These are phyloP conservation scores for Coemansia sp. DNA, from an alignment of 192 early-diverging fungal species.

Conservation along the genomic window DNA sequence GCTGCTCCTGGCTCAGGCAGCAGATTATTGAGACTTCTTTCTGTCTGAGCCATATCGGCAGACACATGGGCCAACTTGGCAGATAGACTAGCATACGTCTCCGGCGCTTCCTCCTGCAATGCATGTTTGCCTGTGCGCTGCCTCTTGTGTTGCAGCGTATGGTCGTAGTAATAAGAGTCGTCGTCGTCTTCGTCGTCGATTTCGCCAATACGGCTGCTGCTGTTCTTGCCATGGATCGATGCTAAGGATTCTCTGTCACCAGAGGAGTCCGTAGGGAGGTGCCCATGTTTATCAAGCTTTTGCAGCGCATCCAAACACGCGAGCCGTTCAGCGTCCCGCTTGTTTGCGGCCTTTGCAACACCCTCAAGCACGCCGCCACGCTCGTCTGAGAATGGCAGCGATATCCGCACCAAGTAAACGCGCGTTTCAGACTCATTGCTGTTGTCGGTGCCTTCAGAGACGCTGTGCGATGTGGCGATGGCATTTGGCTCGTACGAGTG, in stretches of 20 bases:
- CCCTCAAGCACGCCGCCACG: conserved; percentile 20
- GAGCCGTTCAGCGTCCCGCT: conserved; percentile 62
- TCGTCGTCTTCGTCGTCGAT: conserved; percentile 66
- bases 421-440: neutral
- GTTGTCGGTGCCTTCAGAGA: neutral
- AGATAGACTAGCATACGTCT: conserved; percentile 67
- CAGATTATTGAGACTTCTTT: conserved; percentile 11
- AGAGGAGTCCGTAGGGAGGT: conserved; percentile 18
- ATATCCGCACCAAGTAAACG: conserved; percentile 15
- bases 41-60: conserved; percentile 34
- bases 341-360: conserved; percentile 7
- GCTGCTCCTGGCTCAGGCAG: neutral
- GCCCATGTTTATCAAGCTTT: conserved; percentile 58
- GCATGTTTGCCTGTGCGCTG: conserved; percentile 24
- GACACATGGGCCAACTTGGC: conserved; percentile 32
- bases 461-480: neutral
- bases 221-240: neutral
- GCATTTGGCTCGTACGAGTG: conserved; percentile 23
- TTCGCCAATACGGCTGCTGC: conserved; percentile 17
- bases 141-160: conserved; percentile 15
- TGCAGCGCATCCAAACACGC: conserved; percentile 67
- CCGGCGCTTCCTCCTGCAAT: conserved; percentile 46
- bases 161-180: conserved; percentile 59
- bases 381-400: conserved; percentile 21
- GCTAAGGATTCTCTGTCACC: conserved; percentile 6